Base-by-base conservation (phyloP, 1,139 yeast species). In the Casaregolazyma suthepensis region DNA sequence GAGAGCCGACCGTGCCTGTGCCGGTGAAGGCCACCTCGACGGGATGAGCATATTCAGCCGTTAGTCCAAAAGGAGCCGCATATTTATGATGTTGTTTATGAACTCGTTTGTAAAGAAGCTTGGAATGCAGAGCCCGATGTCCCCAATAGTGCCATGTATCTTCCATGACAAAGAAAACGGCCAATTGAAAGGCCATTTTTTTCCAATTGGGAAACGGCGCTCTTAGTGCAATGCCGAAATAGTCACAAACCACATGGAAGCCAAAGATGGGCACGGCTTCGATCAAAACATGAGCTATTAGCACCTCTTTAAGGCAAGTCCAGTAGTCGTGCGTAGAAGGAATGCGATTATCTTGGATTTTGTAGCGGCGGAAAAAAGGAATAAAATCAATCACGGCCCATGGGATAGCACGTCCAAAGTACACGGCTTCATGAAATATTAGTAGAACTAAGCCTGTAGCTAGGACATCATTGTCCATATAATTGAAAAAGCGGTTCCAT, bases 41-140 rank as follows among this genome's bases (percentile, higher is more conserved):
- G 3, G 98, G 98, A 66, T 91, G 97, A 7, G 98, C 98, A 68
- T 91, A 91, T 72, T 91, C 98, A 23, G 98, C 98, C 52, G 97
- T 85, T 58, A 91, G 76, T 20, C 98, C 98, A 68, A 91, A 91
- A 35, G 98, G 98, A 43, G 97, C 97, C 26, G 97, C 96, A 68
- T 90, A 91, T 70, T 90, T 83, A 73, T 91, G 98, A 72, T 91
- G 98, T 74, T 88, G 95, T 75, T 91, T 91, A 76, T 91, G 98
- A 63, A 91, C 88, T 69, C 85, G 80, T 73, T 87, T 88, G 79
- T 91, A 91, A 67, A 91, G 83, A 61, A 82, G 78, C 52, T 96
- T 96, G 66, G 82, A 78, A 71, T 91, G 98, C 70, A 91, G 82
- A 38, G 83, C 77, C 63, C 98, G 81, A 72, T 91, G 98, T 67